phyloP scores from a whole-genome alignment of 179 eudicot species.

The Spergularia azorica region DNA sequence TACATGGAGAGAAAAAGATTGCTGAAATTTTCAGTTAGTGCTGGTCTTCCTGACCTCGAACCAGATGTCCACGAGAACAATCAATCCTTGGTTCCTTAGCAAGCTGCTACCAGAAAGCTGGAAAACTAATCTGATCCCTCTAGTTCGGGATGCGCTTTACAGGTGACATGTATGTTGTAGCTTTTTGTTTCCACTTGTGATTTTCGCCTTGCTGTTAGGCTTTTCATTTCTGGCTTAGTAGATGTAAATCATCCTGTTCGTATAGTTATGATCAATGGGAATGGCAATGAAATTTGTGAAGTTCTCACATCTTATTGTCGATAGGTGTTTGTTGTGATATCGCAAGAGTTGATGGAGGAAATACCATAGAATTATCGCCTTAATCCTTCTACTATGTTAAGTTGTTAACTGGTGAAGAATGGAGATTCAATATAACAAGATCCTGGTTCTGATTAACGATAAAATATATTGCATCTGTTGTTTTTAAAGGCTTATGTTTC shows the following conservation, averaged over 20 bases:
- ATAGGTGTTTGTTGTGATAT: not conserved
- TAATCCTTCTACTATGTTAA: not conserved
- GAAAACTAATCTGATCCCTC: conserved; percentile 19
- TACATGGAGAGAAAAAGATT: conserved; percentile 39
- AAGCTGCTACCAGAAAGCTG: conserved; percentile 2
- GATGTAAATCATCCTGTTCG: conserved; percentile 41
- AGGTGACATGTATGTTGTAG: conserved; percentile 39
- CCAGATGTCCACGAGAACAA: conserved; percentile 29
- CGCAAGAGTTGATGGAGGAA: not conserved
- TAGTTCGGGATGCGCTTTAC: conserved; percentile 20
- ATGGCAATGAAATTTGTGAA: conserved; percentile 15
- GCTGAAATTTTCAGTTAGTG: conserved; percentile 45
- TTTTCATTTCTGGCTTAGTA: conserved; percentile 23
- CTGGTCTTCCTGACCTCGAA: conserved; percentile 37
- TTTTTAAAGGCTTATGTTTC: not conserved
- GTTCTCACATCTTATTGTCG: conserved; percentile 1
- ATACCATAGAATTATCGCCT: not conserved
- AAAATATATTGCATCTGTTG: not conserved
- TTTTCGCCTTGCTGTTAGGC: conserved; percentile 23
- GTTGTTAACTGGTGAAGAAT: not conserved
- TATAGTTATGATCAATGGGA: conserved; percentile 25
- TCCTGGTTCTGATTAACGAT: not conserved
- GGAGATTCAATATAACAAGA: not conserved
- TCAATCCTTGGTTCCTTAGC: conserved; percentile 37
- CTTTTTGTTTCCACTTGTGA: conserved; percentile 14